phyloP scores from a whole-genome alignment of 257 asterid species.

The Jacaranda mimosifolia region DNA sequence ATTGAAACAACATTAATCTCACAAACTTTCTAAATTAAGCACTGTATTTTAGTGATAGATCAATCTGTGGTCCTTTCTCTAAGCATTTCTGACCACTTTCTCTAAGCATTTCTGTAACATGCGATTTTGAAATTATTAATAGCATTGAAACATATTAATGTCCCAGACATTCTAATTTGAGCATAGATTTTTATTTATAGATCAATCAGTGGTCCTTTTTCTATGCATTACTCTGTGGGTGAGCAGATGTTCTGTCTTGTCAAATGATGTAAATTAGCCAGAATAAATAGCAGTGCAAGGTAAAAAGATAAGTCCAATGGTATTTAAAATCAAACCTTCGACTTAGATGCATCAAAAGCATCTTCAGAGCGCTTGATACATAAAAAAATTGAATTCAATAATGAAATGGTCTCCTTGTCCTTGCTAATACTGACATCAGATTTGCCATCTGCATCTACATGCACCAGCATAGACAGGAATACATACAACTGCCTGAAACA shows the following conservation, averaged over 20 bases:
- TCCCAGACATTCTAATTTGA: conserved; percentile 22
- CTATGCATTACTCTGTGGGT: not conserved
- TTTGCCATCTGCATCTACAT: conserved; percentile 78
- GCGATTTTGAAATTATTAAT: conserved; percentile 35
- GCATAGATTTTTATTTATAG: conserved; percentile 21
- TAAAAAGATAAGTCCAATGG: conserved; percentile 21
- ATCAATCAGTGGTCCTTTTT: conserved; percentile 6
- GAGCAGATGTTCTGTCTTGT: conserved; percentile 23
- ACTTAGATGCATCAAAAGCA: conserved; percentile 67
- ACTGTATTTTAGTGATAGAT: too few species aligned
- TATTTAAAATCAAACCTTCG: conserved; percentile 69
- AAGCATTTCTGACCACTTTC: too few species aligned
- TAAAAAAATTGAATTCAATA: conserved; percentile 64
- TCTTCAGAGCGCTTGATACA: conserved; percentile 85
- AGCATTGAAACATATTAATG: conserved; percentile 36
- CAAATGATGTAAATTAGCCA: not conserved
- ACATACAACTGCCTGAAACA: conserved; percentile 78
- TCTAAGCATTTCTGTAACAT: too few species aligned
- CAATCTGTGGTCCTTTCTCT: too few species aligned
- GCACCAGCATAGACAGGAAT: conserved; percentile 91
- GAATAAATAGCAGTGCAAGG: conserved; percentile 17
- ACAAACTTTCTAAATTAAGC: too few species aligned
- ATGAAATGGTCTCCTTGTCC: conserved; percentile 74
- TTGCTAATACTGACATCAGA: conserved; percentile 62
- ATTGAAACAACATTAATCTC: too few species aligned